phyloP scores from a whole-genome alignment of 2,329 filamentous ascomycete species.

The Stromatinia cepivora region DNA sequence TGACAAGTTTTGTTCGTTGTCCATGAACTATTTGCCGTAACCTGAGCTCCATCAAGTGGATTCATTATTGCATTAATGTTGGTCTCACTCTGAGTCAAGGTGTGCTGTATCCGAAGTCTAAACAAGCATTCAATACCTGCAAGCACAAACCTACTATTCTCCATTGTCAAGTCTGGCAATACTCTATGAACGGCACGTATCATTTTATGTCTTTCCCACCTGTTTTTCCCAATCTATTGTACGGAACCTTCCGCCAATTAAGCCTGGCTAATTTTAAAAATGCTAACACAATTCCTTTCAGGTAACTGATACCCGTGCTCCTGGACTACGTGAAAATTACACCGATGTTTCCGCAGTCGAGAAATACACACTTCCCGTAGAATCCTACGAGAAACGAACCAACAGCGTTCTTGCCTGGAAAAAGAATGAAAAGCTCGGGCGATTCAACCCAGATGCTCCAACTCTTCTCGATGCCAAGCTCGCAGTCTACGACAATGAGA shows the following conservation, averaged over 20 bases:
- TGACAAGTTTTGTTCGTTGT: constrained; percentile 20
- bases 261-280: neutral
- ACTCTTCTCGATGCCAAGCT: constrained; percentile 72
- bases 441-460: constrained; percentile 85
- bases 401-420: constrained; percentile 96
- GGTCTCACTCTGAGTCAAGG: constrained; percentile 19
- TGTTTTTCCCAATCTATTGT: neutral
- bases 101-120: constrained; percentile 10
- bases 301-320: constrained; percentile 79
- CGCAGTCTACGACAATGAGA: constrained; percentile 66
- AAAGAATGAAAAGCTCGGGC: constrained; percentile 88
- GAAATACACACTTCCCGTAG: constrained; percentile 85
- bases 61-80: constrained; percentile 15
- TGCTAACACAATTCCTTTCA: constrained; percentile 43
- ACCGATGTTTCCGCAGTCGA: constrained; percentile 78
- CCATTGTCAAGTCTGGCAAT: constrained; percentile 5
- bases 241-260: neutral
- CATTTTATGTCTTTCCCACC: neutral
- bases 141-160: constrained; percentile 23
- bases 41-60: constrained; percentile 11
- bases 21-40: constrained; percentile 19
- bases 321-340: constrained; percentile 73
- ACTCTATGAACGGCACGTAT: constrained; percentile 20
- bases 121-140: constrained; percentile 1
- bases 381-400: constrained; percentile 80